Percentiles rank a stretch among this genome's conserved stretches.
Conservation (phyloP, 2,329 filamentous ascomycete genomes). For the Botryotinia convoluta region DNA sequence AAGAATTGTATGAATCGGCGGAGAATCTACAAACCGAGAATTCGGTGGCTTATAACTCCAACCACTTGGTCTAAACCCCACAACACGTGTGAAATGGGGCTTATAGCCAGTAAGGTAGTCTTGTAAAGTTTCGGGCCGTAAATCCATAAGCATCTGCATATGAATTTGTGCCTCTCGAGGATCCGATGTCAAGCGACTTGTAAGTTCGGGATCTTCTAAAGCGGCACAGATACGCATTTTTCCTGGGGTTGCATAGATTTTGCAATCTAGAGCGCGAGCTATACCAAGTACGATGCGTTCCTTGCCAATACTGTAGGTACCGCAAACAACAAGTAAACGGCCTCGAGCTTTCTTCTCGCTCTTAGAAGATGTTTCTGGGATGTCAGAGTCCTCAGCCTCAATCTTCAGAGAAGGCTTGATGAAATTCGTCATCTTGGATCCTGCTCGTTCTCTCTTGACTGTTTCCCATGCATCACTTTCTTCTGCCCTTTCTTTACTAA, state of each 20-base stretch:
- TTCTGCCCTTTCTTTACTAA: constrained; percentile 64
- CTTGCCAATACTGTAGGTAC: constrained; percentile 97
- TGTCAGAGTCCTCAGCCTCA: constrained; percentile 30
- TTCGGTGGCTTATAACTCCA: constrained; percentile 85
- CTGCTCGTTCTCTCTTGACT: constrained; percentile 53
- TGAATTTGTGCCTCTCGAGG: constrained; percentile 89
- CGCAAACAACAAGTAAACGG: constrained; percentile 84
- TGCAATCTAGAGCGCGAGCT: constrained; percentile 77
- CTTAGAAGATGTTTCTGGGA: constrained; percentile 26
- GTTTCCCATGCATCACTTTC: constrained; percentile 55
- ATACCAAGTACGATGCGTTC: constrained; percentile 94
- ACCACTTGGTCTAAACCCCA: constrained; percentile 88
- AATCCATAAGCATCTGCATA: constrained; percentile 95
- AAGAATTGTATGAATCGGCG: constrained; percentile 63
- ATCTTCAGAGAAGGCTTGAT: constrained; percentile 43
- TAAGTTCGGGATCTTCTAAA: constrained; percentile 80
- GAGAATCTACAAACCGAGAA: constrained; percentile 59
- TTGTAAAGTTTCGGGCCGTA: constrained; percentile 83
- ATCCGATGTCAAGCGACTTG: constrained; percentile 72
- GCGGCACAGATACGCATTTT: constrained; percentile 85
- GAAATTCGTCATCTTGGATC: constrained; percentile 62
- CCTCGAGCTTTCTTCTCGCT: constrained; percentile 47
- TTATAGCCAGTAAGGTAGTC: constrained; percentile 82
- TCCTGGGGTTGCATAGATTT: constrained; percentile 80
- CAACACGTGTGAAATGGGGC: constrained; percentile 78